Percentiles rank a stretch among this genome's conserved stretches.
Evolutionary conservation across 306 rosid genomes (phyloP).

Genomic region (Vigna hirtella): DNA sequence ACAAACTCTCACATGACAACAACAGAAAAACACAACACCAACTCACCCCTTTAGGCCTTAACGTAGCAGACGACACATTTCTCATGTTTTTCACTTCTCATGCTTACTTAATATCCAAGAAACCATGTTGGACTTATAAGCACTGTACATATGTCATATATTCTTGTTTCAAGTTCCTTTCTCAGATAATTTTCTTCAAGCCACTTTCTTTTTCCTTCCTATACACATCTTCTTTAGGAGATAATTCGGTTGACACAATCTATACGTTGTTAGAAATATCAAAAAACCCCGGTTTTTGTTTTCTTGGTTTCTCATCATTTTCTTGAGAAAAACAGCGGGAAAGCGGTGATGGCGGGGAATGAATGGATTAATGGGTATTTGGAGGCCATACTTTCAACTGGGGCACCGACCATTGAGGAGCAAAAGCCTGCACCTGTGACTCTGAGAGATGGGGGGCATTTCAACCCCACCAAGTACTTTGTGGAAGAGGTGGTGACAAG

Average conservation of each 20-base stretch:
- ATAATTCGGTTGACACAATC: background rate
- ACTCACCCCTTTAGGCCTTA: background rate
- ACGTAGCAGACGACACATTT: background rate
- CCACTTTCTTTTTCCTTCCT: too few species aligned
- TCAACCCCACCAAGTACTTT: constrained; percentile 86
- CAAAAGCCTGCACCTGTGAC: constrained; percentile 65
- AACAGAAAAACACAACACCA: constrained; percentile 7
- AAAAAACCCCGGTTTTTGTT: background rate
- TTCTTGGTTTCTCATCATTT: background rate
- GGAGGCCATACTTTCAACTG: constrained; percentile 84
- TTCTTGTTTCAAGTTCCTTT: background rate
- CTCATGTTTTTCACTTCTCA: background rate
- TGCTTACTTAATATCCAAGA: constrained; percentile 40
- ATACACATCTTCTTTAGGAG: background rate
- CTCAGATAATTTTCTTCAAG: background rate
- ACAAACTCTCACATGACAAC: background rate
- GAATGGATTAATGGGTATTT: constrained; percentile 96
- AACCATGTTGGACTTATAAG: constrained; percentile 21
- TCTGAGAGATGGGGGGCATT: constrained; percentile 67
- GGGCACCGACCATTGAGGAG: constrained; percentile 81
- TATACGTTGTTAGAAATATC: background rate
- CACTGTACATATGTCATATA: background rate
- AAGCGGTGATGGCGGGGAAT: constrained; percentile 77
- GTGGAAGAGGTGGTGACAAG: constrained; percentile 93
- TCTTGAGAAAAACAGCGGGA: background rate